Conservation (phyloP, 2,329 filamentous ascomycete species). For the Cercospora zeae-maydis region DNA sequence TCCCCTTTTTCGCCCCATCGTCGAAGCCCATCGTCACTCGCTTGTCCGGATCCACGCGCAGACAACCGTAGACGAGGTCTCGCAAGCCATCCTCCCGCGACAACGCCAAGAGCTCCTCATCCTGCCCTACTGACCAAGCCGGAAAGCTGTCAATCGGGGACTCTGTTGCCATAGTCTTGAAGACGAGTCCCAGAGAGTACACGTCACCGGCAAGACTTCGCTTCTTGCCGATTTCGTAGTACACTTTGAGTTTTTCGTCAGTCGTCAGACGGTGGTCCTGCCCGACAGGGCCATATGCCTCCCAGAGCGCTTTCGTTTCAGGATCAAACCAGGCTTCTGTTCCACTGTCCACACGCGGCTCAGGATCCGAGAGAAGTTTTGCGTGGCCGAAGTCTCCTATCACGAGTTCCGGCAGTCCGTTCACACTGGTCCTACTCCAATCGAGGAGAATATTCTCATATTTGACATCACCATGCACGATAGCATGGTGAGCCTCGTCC, state of each 20-base stretch:
- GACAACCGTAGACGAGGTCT: neutral
- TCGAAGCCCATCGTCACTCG: neutral
- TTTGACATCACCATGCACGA: slow-evolving; percentile 28
- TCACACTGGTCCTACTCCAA: slow-evolving; percentile 11
- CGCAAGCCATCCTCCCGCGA: neutral
- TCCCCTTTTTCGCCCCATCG: neutral
- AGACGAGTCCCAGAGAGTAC: slow-evolving; percentile 16
- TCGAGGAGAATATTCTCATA: slow-evolving; percentile 21
- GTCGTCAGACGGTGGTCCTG: neutral
- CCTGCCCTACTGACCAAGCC: neutral
- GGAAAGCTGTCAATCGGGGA: neutral
- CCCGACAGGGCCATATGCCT: neutral
- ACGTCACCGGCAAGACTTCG: slow-evolving; percentile 10
- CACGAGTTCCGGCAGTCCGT: slow-evolving; percentile 20
- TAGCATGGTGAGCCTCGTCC: slow-evolving; percentile 5
- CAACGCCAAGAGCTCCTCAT: neutral
- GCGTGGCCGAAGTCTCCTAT: slow-evolving; percentile 23
- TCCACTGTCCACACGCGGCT: slow-evolving; percentile 3
- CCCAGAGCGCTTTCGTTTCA: slow-evolving; percentile 7
- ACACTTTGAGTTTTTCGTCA: neutral
- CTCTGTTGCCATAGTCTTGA: slow-evolving; percentile 6
- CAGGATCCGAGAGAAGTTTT: neutral
- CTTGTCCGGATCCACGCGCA: neutral
- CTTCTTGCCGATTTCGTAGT: neutral
- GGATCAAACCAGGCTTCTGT: slow-evolving; percentile 11